Conservation (phyloP, 306 rosid genomes). For the Rosa persica region DNA sequence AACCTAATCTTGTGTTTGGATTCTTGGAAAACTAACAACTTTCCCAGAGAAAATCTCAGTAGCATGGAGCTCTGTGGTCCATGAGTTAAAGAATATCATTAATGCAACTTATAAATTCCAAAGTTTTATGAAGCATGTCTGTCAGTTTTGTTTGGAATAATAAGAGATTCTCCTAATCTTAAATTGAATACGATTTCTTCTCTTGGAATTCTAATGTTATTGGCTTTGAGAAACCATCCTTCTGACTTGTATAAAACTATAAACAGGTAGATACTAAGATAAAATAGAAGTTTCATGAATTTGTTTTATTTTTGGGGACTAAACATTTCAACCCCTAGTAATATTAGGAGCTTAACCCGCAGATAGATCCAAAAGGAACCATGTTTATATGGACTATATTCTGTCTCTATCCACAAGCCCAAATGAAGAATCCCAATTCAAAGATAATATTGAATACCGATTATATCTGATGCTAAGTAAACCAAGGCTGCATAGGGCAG, state of each 20-base stretch:
- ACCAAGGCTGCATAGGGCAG: slow-evolving; percentile 9
- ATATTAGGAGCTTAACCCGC: slow-evolving; percentile 15
- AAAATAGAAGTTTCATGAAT: slow-evolving; percentile 68
- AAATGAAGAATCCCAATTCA: slow-evolving; percentile 18
- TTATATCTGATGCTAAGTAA: slow-evolving; percentile 14
- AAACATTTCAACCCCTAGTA: slow-evolving; percentile 25
- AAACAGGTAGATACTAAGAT: slow-evolving; percentile 49
- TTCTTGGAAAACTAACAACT: slow-evolving; percentile 29
- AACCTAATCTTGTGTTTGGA: slow-evolving; percentile 35
- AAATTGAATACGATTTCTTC: slow-evolving; percentile 18
- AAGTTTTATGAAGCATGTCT: slow-evolving; percentile 64
- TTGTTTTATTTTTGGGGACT: slow-evolving; percentile 58
- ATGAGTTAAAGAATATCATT: slow-evolving; percentile 31
- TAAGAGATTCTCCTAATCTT: slow-evolving; percentile 26
- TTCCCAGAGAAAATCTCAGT: slow-evolving; percentile 37
- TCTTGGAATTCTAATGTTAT: slow-evolving; percentile 26
- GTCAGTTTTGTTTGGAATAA: slow-evolving; percentile 54
- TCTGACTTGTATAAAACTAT: slow-evolving; percentile 35
- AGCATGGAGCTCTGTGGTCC: slow-evolving; percentile 45
- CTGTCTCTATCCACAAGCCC: slow-evolving; percentile 39
- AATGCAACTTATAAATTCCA: slow-evolving; percentile 35
- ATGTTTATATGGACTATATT: slow-evolving; percentile 17
- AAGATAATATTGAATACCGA: slow-evolving; percentile 17
- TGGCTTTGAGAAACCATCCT: slow-evolving; percentile 41
- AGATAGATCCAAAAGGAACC: slow-evolving; percentile 48